Evolutionary conservation across 164 flowering plant species (phyloP).

Genomic region (Cinnamomum micranthum): DNA sequence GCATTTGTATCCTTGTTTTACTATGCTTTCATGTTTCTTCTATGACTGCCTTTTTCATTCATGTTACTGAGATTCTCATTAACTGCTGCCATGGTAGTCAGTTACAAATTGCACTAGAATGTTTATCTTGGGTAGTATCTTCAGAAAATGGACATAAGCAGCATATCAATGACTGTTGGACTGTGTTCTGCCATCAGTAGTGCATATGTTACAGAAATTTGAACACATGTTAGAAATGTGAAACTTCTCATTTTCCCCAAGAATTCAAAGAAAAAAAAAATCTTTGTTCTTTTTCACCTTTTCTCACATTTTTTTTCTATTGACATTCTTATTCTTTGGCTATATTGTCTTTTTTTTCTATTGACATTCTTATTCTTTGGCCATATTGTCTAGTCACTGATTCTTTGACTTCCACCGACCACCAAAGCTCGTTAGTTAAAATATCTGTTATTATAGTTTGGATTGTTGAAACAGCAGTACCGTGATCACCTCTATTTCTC

Average conservation of each 20-base stretch:
- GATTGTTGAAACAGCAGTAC: neutral
- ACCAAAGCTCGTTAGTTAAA: neutral
- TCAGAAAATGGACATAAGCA: slow-evolving; percentile 4
- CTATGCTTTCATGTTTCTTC: neutral
- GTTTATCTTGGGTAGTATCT: neutral
- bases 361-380: no score
- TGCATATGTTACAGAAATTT: neutral
- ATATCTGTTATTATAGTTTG: neutral
- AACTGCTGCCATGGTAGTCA: slow-evolving; percentile 1
- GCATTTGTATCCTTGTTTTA: neutral
- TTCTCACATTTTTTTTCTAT: neutral
- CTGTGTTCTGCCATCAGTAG: neutral
- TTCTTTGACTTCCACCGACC: neutral
- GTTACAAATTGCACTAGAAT: neutral
- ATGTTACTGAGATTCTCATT: neutral
- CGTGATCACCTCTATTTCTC: neutral
- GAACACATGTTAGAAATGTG: no score
- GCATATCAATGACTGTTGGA: neutral
- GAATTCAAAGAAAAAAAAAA: neutral
- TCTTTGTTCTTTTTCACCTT: neutral
- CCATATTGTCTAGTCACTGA: neutral
- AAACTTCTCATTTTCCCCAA: neutral
- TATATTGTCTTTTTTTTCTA: neutral
- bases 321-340: neutral
- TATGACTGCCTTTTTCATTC: neutral